Conservation (phyloP, 1,284 basidiomycete species). For the Mycena citricolor region DNA sequence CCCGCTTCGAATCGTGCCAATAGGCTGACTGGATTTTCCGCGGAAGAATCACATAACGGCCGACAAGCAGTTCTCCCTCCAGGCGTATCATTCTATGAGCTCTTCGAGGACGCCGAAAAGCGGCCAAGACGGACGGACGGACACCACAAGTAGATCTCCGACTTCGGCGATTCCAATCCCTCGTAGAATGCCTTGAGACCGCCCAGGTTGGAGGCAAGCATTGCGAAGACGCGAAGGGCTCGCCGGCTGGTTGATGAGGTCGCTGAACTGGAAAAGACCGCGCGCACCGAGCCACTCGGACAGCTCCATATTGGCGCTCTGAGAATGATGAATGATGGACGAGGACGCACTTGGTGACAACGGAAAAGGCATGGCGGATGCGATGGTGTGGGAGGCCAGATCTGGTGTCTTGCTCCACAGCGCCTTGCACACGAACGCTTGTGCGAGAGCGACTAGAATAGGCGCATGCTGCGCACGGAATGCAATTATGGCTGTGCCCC, state of each 20-base stretch:
- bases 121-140: slow-evolving; percentile 38
- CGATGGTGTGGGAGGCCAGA: too few relatives aligned
- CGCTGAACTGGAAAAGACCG: slow-evolving; percentile 40
- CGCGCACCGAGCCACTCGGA: slow-evolving; percentile 42
- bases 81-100: too few relatives aligned
- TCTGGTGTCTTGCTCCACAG: too few relatives aligned
- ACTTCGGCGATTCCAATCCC: too few relatives aligned
- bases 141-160: slow-evolving; percentile 40
- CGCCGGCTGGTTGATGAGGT: slow-evolving; percentile 24
- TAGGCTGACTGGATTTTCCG: slow-evolving; percentile 22
- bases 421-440: slow-evolving; percentile 35
- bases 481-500: slow-evolving; percentile 38
- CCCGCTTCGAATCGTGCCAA: slow-evolving; percentile 24
- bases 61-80: too few relatives aligned
- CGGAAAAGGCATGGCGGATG: slow-evolving; percentile 34
- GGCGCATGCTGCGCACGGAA: slow-evolving; percentile 46
- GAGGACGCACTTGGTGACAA: slow-evolving; percentile 39
- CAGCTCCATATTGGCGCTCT: slow-evolving; percentile 28
- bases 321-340: slow-evolving; percentile 31
- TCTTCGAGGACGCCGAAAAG: too few relatives aligned
- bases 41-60: too few relatives aligned
- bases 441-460: slow-evolving; percentile 35
- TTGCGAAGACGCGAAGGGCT: not conserved
- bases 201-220: too few relatives aligned
- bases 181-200: too few relatives aligned